These are phyloP conservation scores for Prillingera fragicola DNA, from an alignment of 1,284 basidiomycete genomes.

Conservation along the genomic window DNA sequence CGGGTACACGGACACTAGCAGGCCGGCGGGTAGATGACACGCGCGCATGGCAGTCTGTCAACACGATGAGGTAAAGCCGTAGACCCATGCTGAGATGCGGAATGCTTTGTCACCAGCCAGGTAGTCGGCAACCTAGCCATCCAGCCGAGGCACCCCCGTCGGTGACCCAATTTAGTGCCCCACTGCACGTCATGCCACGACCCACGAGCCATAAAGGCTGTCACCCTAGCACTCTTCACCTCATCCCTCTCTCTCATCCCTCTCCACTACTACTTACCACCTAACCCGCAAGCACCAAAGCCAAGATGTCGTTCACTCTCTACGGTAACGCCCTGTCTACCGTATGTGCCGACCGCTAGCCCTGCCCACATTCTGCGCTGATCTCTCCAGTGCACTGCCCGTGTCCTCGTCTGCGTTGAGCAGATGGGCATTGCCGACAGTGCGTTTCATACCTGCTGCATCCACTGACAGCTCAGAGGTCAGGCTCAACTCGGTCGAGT, in stretches of 20 bases:
- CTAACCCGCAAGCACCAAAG: background rate
- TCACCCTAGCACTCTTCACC: no score
- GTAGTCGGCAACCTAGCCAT: no score
- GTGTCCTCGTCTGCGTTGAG: conserved; percentile 19
- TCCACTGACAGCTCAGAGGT: conserved; percentile 15
- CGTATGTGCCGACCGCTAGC: conserved; percentile 7
- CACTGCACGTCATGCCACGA: no score
- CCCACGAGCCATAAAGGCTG: no score
- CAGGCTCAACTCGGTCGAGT: conserved; percentile 22
- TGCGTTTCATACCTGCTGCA: background rate
- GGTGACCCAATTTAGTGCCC: no score
- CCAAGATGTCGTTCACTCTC: conserved; percentile 16
- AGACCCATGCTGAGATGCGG: no score
- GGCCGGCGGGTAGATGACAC: no score
- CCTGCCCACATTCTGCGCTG: background rate
- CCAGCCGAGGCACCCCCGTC: no score
- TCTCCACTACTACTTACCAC: background rate
- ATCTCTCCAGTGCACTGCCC: conserved; percentile 19
- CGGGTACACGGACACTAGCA: no score
- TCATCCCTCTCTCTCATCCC: background rate
- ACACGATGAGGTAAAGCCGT: no score
- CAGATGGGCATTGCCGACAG: conserved; percentile 13
- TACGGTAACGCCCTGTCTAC: conserved; percentile 20
- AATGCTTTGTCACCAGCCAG: no score
- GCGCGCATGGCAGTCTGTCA: no score